Evolutionary conservation across 345 rosid species (phyloP).

Genomic region (Brassica napus): Da-Ae NC_063439.1:7318001-7318500

Average conservation of each 20-base stretch:
- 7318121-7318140: no score
- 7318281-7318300: neutral
- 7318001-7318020: no score
- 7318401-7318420: neutral
- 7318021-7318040: no score
- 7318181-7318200: no score
- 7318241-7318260: neutral
- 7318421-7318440: neutral
- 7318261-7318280: neutral
- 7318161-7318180: no score
- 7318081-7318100: no score
- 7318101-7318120: no score
- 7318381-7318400: neutral
- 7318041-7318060: no score
- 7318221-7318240: neutral
- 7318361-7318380: neutral
- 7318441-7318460: neutral
- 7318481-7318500: neutral
- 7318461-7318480: constrained; percentile 4
- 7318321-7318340: neutral
- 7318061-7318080: no score
- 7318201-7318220: no score
- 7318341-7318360: neutral
- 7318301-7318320: neutral
- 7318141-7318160: no score